Percentiles rank a stretch among this genome's conserved stretches.
Evolutionary conservation across 108 stramenopile species (phyloP).

Genomic region (Bacterosira constricta): DNA sequence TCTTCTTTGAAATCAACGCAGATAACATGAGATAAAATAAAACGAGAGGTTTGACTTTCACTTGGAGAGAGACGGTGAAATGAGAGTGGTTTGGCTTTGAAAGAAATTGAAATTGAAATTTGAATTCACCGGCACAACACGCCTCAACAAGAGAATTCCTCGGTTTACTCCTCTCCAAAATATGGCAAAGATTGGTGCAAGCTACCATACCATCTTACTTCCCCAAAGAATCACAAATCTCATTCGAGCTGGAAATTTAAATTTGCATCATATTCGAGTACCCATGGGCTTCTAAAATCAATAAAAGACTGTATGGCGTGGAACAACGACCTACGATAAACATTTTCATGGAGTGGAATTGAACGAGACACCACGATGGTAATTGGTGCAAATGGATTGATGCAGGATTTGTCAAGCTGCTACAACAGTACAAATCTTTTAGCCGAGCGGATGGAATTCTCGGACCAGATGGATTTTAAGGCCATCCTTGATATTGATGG

Average conservation of each 20-base stretch:
- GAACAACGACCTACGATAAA: not conserved
- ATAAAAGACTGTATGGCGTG: not conserved
- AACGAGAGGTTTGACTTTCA: too few relatives aligned
- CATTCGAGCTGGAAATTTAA: not conserved
- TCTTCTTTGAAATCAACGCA: too few relatives aligned
- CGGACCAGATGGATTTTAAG: not conserved
- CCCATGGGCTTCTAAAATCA: not conserved
- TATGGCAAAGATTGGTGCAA: not conserved
- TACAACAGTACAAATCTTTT: conserved; percentile 2
- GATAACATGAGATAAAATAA: too few relatives aligned
- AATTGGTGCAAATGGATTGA: conserved; percentile 26
- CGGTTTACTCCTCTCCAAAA: too few relatives aligned
- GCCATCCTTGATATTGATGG: conserved; percentile 46
- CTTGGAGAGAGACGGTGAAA: too few relatives aligned
- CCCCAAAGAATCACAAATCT: not conserved
- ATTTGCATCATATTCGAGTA: not conserved
- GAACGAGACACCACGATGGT: conserved; percentile 17
- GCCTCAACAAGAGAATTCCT: too few relatives aligned
- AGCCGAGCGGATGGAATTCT: not conserved
- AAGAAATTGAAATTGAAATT: too few relatives aligned
- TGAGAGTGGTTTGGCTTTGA: too few relatives aligned
- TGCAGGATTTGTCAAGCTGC: conserved; percentile 22
- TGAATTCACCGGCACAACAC: too few relatives aligned
- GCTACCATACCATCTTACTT: not conserved
- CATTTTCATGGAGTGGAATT: not conserved